phyloP scores from a whole-genome alignment of 768 basidiomycete genomes.

The Psilocybe azurescens region DNA sequence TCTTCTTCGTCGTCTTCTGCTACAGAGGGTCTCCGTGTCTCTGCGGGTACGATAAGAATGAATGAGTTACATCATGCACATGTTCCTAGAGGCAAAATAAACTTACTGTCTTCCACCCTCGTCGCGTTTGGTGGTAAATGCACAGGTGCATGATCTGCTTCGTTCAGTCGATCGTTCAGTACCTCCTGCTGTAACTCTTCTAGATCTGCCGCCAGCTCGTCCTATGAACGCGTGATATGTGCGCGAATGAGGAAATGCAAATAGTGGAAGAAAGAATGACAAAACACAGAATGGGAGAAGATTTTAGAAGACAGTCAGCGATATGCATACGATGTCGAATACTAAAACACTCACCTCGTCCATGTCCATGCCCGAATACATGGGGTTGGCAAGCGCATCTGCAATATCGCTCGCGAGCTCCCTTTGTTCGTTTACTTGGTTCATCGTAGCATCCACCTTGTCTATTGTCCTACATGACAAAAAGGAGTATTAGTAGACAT shows the following conservation, averaged over 20 bases:
- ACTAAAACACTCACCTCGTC: slow-evolving; percentile 70
- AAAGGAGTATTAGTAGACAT: not conserved
- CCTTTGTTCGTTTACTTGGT: slow-evolving; percentile 86
- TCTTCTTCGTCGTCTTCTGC: slow-evolving; percentile 91
- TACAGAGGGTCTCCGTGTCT: slow-evolving; percentile 39
- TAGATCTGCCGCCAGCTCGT: slow-evolving; percentile 78
- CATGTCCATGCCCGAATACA: slow-evolving; percentile 54
- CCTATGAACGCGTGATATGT: slow-evolving; percentile 47
- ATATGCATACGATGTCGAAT: slow-evolving; percentile 2
- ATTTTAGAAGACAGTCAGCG: slow-evolving; percentile 1
- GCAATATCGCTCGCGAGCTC: slow-evolving; percentile 93
- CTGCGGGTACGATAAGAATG: slow-evolving; percentile 19
- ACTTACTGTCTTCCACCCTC: slow-evolving; percentile 55
- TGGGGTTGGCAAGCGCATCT: slow-evolving; percentile 81
- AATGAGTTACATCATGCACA: not conserved
- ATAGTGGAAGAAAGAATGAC: not conserved
- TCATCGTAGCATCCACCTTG: slow-evolving; percentile 92
- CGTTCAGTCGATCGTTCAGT: slow-evolving; percentile 82
- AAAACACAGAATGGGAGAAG: not conserved
- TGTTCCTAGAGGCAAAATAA: slow-evolving; percentile 2
- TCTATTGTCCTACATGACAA: slow-evolving; percentile 66
- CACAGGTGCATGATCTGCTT: slow-evolving; percentile 88
- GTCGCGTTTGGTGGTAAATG: slow-evolving; percentile 75
- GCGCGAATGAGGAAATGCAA: slow-evolving; percentile 1
- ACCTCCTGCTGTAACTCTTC: slow-evolving; percentile 89